Conservation (phyloP, 1,284 basidiomycete species). For the Fistulina hepatica region DNA sequence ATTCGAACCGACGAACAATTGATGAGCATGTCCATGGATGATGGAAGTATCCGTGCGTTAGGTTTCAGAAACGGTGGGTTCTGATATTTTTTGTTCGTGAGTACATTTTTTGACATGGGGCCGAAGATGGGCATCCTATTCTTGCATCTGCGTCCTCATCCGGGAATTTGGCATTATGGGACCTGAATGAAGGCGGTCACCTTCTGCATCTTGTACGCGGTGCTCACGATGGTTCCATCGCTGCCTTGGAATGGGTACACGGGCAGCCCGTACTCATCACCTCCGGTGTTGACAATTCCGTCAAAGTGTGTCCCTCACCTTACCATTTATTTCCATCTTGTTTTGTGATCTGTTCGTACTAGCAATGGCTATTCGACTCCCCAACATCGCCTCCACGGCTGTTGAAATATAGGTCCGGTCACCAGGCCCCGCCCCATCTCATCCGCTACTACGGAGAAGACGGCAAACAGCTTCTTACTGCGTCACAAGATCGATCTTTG, state of each 20-base stretch:
- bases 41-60: slow-evolving; percentile 64
- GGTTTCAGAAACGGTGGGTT: slow-evolving; percentile 80
- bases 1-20: slow-evolving; percentile 82
- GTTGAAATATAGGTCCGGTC: slow-evolving; percentile 87
- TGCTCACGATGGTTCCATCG: slow-evolving; percentile 79
- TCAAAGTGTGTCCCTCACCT: slow-evolving; percentile 51
- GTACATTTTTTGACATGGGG: too few relatives aligned
- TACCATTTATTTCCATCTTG: background rate
- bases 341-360: background rate
- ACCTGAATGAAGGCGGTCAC: slow-evolving; percentile 72
- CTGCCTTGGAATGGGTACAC: slow-evolving; percentile 78
- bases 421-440: slow-evolving; percentile 83
- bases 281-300: slow-evolving; percentile 85
- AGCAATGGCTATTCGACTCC: slow-evolving; percentile 99
- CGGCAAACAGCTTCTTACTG: slow-evolving; percentile 88
- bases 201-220: slow-evolving; percentile 76
- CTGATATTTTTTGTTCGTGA: too few relatives aligned
- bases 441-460: slow-evolving; percentile 95
- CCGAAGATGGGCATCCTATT: slow-evolving; percentile 80
- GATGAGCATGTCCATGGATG: slow-evolving; percentile 82
- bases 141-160: slow-evolving; percentile 80
- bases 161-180: slow-evolving; percentile 86
- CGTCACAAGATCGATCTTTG: slow-evolving; percentile 79
- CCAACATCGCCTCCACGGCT: slow-evolving; percentile 77
- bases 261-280: slow-evolving; percentile 84